These are phyloP conservation scores for Myxozyma monticola DNA, from an alignment of 805 yeast species.

Conservation along the genomic window DNA sequence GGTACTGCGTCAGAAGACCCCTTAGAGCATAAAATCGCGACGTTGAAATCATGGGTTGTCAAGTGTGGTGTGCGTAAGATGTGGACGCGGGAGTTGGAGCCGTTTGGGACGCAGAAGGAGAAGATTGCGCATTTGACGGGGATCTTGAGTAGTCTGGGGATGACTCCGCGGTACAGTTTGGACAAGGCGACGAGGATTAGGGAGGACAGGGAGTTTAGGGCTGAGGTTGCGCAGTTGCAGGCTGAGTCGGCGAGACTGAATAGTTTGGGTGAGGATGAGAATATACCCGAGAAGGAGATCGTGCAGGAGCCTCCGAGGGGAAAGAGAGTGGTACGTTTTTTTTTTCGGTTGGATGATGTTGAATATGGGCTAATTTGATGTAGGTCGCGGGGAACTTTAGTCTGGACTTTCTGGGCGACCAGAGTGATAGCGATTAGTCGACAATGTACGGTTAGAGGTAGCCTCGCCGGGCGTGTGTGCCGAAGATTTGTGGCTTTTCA, in stretches of 20 bases:
- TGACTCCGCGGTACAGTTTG: conserved; percentile 35
- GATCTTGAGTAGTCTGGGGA: conserved; percentile 32
- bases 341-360: neutral
- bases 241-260: conserved; percentile 22
- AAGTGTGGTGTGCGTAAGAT: conserved; percentile 36
- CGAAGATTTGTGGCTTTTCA: too few relatives aligned
- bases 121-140: conserved; percentile 27
- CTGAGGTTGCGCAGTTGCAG: conserved; percentile 31
- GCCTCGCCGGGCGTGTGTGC: too few relatives aligned
- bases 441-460: too few relatives aligned
- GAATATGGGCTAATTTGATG: neutral
- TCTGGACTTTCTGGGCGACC: conserved; percentile 25
- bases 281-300: neutral
- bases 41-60: conserved; percentile 32
- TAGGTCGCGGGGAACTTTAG: conserved; percentile 22
- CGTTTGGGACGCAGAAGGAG: conserved; percentile 26
- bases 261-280: conserved; percentile 8
- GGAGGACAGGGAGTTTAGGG: conserved; percentile 32
- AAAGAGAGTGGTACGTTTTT: neutral
- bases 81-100: conserved; percentile 33
- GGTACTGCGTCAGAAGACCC: conserved; percentile 8
- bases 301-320: neutral
- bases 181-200: conserved; percentile 35
- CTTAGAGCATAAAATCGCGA: conserved; percentile 33
- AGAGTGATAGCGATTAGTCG: conserved; percentile 21